Percentiles rank a stretch among this genome's conserved stretches.
Evolutionary conservation across 768 basidiomycete genomes (phyloP).

Genomic region (Pleurotus tuber-regium): DNA sequence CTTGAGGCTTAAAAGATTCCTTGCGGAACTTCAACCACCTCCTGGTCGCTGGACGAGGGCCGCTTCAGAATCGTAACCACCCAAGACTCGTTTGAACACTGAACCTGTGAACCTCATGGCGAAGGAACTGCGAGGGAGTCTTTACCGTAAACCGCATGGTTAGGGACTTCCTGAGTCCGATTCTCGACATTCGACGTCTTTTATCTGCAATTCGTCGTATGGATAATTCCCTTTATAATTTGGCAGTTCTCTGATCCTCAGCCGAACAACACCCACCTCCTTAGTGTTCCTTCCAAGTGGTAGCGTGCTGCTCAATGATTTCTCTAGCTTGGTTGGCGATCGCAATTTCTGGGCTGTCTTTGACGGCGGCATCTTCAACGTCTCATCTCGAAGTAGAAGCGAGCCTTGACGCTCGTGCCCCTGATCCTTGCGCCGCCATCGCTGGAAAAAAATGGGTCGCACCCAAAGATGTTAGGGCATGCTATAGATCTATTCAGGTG

Average conservation of each 20-base stretch:
- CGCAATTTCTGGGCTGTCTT: conserved; percentile 3
- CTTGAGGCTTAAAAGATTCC: too few relatives aligned
- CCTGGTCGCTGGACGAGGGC: neutral
- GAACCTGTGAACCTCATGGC: neutral
- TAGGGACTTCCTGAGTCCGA: neutral
- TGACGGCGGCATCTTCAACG: neutral
- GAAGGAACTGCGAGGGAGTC: conserved; percentile 8
- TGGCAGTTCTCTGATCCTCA: neutral
- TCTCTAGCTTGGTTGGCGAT: conserved; percentile 4
- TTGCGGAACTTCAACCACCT: neutral
- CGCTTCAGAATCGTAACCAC: too few relatives aligned
- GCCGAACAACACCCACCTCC: neutral
- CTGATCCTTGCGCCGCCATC: conserved; percentile 51
- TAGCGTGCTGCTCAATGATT: neutral
- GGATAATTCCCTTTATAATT: neutral
- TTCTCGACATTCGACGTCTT: conserved; percentile 4
- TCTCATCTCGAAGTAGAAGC: neutral
- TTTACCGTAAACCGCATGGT: conserved; percentile 1
- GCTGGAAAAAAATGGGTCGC: conserved; percentile 55
- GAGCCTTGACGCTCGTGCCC: neutral
- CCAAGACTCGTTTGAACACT: too few relatives aligned
- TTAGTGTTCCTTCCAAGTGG: neutral
- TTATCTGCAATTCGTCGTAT: neutral
- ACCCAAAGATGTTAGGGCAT: conserved; percentile 49
- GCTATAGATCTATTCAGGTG: conserved; percentile 47